A percentile compares a stretch with the other conserved stretches of the same genome.
Evolutionary conservation across 2,329 filamentous ascomycete genomes (phyloP).

Genomic region (Aspergillus alliaceus): DNA sequence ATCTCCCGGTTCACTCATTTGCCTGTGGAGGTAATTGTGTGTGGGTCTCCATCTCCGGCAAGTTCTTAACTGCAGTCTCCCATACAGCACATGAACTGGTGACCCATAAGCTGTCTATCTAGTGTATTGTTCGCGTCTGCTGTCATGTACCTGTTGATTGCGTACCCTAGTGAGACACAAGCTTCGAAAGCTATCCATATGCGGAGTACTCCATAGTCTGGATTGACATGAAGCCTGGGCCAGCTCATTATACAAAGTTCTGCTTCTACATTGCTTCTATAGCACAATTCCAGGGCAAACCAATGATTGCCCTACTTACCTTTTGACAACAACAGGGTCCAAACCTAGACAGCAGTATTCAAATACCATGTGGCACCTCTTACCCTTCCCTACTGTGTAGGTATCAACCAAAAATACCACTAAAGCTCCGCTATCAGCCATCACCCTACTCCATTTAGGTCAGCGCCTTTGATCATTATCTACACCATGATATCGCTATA

Average conservation of each 20-base stretch:
- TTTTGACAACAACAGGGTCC: neutral
- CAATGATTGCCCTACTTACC: too few species aligned
- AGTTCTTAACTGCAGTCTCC: neutral
- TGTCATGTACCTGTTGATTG: neutral
- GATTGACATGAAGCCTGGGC: too few species aligned
- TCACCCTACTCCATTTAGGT: too few species aligned
- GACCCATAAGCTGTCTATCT: neutral
- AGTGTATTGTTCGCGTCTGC: neutral
- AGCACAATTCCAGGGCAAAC: too few species aligned
- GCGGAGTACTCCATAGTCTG: neutral
- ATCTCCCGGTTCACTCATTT: neutral
- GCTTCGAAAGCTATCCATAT: neutral
- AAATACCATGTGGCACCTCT: too few species aligned
- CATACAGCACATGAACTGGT: neutral
- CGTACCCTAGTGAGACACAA: neutral
- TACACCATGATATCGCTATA: too few species aligned
- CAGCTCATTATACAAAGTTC: neutral
- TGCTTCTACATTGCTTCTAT: neutral
- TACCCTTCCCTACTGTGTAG: too few species aligned
- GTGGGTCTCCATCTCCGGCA: neutral
- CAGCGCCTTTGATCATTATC: too few species aligned
- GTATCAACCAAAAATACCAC: too few species aligned
- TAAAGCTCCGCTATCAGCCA: too few species aligned
- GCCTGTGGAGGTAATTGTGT: neutral
- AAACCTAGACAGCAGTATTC: neutral